Evolutionary conservation across 352 stramenopile genomes (phyloP), one percentile per base, ranked within the genome.

Genomic region (Pythium angustatum): DNA sequence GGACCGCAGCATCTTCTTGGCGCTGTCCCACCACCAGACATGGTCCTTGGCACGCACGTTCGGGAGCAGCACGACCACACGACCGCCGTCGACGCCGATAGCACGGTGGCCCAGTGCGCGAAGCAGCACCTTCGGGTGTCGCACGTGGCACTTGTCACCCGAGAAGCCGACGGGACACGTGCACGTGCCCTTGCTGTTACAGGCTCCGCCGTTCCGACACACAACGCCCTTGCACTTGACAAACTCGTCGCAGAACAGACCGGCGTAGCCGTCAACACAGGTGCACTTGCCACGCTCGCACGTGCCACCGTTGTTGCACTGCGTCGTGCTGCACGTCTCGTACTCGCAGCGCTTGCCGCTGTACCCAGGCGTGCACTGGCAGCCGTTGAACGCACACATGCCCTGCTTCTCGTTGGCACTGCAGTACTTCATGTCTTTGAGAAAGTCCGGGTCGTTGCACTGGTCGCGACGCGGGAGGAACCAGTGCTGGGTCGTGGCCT

Each of bases 231-330:
- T 9, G 52, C 52, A 60, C 52, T 60, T 60, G 52, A 33, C 43
- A 41, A 60, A 60, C n/a, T 31, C 21, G 38, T 60, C 52, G 36
- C 52, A 60, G 52, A 60, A 60, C 36, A 22, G 14, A 26, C 52
- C 52, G 38, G 19, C 26, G 26, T 28, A 60, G 36, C 52, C 52
- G 36, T 50, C 52, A 14, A 38, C 36, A n/a, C 52, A 60, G 24
- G 34, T 60, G 27, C 52, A 60, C 52, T 60, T 49, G 38, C 52
- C 52, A 2, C 26, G 21, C 22, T 26, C n/a, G 36, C 52, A 60
- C 52, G 22, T 51, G 36, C 52, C 52, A 22, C 38, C 52, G 52
- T 60, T 60, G 36, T 22, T 60, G 22, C 52, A 60, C 36, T 50
- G 52, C 36, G 43, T 41, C 14, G 26, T 9, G 5, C 33, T 36